phyloP scores from a whole-genome alignment of 1,284 basidiomycete genomes.

The Athelia psychrophila region DNA sequence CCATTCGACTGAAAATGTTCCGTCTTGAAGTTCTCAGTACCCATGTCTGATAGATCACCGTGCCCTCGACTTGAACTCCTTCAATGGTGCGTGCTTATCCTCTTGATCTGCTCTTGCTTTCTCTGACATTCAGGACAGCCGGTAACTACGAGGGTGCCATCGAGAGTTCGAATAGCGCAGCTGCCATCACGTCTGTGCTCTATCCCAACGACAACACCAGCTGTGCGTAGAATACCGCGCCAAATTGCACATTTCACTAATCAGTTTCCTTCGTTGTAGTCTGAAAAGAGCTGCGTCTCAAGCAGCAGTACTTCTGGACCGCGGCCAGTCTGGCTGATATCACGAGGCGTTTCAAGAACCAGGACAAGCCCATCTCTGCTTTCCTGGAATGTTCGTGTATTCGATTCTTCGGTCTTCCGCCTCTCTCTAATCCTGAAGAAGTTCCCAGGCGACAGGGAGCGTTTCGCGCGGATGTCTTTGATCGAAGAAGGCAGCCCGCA shows the following conservation, averaged over 20 bases:
- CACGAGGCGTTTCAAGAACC: slow-evolving; percentile 77
- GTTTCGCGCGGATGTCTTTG: slow-evolving; percentile 81
- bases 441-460: slow-evolving; percentile 83
- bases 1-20: background rate
- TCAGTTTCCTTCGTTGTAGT: slow-evolving; percentile 35
- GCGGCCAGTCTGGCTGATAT: slow-evolving; percentile 87
- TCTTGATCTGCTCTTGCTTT: too few relatives aligned
- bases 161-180: slow-evolving; percentile 82
- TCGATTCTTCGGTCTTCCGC: too few relatives aligned
- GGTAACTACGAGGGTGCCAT: slow-evolving; percentile 90
- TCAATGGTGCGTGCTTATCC: too few relatives aligned
- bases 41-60: slow-evolving; percentile 13
- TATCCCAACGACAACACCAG: slow-evolving; percentile 83
- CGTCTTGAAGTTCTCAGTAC: slow-evolving; percentile 4
- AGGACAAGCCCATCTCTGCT: slow-evolving; percentile 69
- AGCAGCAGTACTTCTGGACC: slow-evolving; percentile 95
- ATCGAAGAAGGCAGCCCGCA: slow-evolving; percentile 88
- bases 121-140: slow-evolving; percentile 36
- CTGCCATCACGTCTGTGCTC: slow-evolving; percentile 87
- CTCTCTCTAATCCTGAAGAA: slow-evolving; percentile 85
- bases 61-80: slow-evolving; percentile 6
- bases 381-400: slow-evolving; percentile 72
- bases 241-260: too few relatives aligned
- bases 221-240: slow-evolving; percentile 38
- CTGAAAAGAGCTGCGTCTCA: slow-evolving; percentile 89